Conservation (phyloP, 2,329 filamentous ascomycete species). For the Aaosphaeria arxii region DNA sequence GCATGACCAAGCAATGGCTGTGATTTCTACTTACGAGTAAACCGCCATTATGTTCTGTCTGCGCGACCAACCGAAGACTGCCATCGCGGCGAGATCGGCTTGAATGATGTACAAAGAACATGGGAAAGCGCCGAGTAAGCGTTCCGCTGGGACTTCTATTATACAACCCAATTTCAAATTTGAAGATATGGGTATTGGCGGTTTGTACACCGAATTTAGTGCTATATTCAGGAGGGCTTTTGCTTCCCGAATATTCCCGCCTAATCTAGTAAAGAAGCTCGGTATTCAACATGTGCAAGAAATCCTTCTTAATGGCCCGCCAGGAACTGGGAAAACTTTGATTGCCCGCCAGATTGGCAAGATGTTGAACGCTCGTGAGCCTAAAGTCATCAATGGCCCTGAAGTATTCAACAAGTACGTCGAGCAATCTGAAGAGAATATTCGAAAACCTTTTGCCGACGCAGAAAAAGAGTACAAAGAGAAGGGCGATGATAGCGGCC, state of each 20-base stretch:
- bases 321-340: slow-evolving; percentile 94
- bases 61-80: slow-evolving; percentile 71
- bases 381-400: slow-evolving; percentile 96
- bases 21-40: slow-evolving; percentile 75
- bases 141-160: slow-evolving; percentile 85
- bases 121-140: slow-evolving; percentile 83
- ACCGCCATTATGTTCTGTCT: slow-evolving; percentile 72
- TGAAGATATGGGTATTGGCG: slow-evolving; percentile 96
- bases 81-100: slow-evolving; percentile 70
- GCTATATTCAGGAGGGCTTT: slow-evolving; percentile 97
- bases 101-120: slow-evolving; percentile 82
- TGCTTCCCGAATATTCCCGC: slow-evolving; percentile 91
- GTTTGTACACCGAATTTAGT: slow-evolving; percentile 86
- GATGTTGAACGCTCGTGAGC: slow-evolving; percentile 91
- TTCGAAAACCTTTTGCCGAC: slow-evolving; percentile 92
- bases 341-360: slow-evolving; percentile 96
- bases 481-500: slow-evolving; percentile 87
- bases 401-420: slow-evolving; percentile 98
- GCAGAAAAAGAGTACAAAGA: slow-evolving; percentile 98
- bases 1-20: slow-evolving; percentile 65
- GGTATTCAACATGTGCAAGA: slow-evolving; percentile 97
- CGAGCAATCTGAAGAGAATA: slow-evolving; percentile 95
- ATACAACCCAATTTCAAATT: slow-evolving; percentile 97
- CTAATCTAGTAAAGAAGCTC: slow-evolving; percentile 83
- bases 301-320: slow-evolving; percentile 88